Evolutionary conservation across 768 basidiomycete genomes (phyloP), one percentile per base, ranked within the genome.

Genomic region (Tulasnella sp.): DNA sequence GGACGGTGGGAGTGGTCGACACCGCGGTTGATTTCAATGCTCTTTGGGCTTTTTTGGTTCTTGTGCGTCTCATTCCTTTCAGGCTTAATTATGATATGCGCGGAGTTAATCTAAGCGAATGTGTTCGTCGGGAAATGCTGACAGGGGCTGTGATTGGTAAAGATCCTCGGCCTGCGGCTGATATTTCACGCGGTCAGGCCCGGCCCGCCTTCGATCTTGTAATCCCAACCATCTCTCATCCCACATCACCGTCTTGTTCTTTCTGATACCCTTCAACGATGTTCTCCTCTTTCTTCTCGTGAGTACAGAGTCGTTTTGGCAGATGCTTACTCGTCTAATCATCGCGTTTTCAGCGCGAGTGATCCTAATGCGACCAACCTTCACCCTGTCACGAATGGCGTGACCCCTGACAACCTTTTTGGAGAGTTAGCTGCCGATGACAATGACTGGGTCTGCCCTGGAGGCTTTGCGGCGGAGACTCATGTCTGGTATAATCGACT

Each of bases 401-500:
- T 85, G 79, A 82, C 86, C 64, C 84, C 86, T 15, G 85, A 86
- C 9, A 88, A 93, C 79, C 83, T 91, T 67, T 90, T 89, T 78
- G 94, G 93, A n/a, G 88, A 90, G 79, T 89, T 97, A 75, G 89
- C 89, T 79, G 84, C 87, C 25, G 87, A 87, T 79, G 95, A 97
- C 83, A 88, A 88, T 39, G 91, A 93, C 81, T 97, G 94, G 95
- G 81, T 88, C 38, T 94, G 93, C 82, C 85, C 89, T 0, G 86
- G 89, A 70, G 94, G 96, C 1, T 97, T 99, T 82, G 87, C 89
- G 34, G 91, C 95, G 0, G 97, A 99, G 83, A 97, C 97, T 0
- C 94, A 97, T 82, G 86, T 82, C 0, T 99, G 91, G 84, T 99
- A 99, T 83, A 85, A 90, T 67, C 87, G 91, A 79, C 86, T 92